A percentile compares a stretch with the other conserved stretches of the same genome.
Evolutionary conservation across 225 moss, liverwort and hornwort species (phyloP).

Genomic region (Physcomitrium patens): DNA sequence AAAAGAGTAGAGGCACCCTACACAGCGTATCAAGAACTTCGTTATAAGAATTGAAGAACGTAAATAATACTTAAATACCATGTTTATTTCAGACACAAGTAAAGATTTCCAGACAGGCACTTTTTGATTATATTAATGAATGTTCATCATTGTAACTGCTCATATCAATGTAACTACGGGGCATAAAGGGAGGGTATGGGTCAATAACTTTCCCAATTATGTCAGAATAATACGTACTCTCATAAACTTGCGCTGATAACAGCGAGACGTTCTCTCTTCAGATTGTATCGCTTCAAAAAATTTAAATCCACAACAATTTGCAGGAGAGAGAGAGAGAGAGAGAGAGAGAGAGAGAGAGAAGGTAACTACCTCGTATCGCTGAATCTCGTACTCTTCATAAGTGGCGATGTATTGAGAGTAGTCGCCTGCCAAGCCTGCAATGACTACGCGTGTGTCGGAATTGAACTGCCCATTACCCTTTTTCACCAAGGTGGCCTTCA

Average conservation of each 20-base stretch:
- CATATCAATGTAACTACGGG: not conserved
- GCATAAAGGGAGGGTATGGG: not conserved
- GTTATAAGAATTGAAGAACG: constrained; percentile 7
- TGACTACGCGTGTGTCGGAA: constrained; percentile 68
- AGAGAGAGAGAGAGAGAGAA: constrained; percentile 2
- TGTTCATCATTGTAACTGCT: constrained; percentile 12
- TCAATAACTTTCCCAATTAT: not conserved
- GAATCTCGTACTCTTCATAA: constrained; percentile 81
- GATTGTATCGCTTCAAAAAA: not conserved
- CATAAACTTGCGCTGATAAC: not conserved
- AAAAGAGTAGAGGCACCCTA: constrained; percentile 93
- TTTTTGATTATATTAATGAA: not conserved
- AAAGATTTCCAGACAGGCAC: not conserved
- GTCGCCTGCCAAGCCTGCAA: constrained; percentile 87
- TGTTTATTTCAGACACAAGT: not conserved
- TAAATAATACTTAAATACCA: constrained; percentile 9
- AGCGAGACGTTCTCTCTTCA: not conserved
- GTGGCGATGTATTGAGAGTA: constrained; percentile 97
- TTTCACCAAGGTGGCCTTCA: constrained; percentile 69
- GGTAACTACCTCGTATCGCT: constrained; percentile 80
- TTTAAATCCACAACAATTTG: too few relatives aligned
- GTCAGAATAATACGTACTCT: not conserved
- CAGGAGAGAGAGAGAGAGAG: too few relatives aligned
- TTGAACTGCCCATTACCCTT: constrained; percentile 69
- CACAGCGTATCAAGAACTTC: not conserved